Conservation (phyloP, 305 asterid genomes). For the Petunia hybrid region DNA sequence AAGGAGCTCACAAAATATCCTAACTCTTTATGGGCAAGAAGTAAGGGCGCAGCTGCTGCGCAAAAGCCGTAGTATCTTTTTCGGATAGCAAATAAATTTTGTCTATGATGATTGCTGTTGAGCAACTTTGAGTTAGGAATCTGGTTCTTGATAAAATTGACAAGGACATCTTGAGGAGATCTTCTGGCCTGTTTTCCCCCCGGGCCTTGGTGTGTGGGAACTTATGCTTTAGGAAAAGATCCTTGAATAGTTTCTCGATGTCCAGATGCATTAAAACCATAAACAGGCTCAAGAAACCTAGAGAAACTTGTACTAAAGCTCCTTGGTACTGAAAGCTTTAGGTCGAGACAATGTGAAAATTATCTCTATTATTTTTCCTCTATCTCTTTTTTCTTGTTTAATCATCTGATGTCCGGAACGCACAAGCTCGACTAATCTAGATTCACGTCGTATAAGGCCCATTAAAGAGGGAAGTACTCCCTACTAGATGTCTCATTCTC, state of each 20-base stretch:
- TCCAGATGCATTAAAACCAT: constrained; percentile 66
- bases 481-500: too few relatives aligned
- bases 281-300: constrained; percentile 67
- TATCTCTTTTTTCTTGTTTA: background rate
- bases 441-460: too few relatives aligned
- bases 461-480: too few relatives aligned
- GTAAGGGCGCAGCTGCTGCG: background rate
- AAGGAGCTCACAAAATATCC: background rate
- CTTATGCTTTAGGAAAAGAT: constrained; percentile 50
- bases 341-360: constrained; percentile 82
- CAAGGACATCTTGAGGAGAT: constrained; percentile 57
- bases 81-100: background rate
- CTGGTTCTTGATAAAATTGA: constrained; percentile 66
- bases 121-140: constrained; percentile 38
- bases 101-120: background rate
- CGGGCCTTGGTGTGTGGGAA: constrained; percentile 82
- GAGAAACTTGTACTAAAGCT: constrained; percentile 75
- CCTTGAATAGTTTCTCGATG: constrained; percentile 60
- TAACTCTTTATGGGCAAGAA: background rate
- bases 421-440: too few relatives aligned
- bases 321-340: constrained; percentile 76
- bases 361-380: background rate
- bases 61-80: background rate
- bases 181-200: constrained; percentile 50
- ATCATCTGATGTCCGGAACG: background rate